Evolutionary conservation across 2,329 filamentous ascomycete species (phyloP), one percentile per base, ranked within the genome.

Genomic region (Nemania sp.): DNA sequence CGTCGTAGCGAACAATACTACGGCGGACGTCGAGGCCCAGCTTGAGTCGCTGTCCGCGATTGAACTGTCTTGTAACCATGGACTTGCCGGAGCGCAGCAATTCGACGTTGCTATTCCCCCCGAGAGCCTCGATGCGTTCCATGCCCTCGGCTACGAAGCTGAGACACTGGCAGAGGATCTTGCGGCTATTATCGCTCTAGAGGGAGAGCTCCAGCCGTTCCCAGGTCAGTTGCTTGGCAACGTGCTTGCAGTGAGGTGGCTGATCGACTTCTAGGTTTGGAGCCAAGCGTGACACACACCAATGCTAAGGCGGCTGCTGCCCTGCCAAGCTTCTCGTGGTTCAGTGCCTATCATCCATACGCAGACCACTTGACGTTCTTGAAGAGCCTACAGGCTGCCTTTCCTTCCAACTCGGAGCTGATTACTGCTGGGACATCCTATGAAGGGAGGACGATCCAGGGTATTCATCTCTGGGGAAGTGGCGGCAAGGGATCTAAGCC

Each of bases 361-460:
- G 71, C 69, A 6, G 79, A 82, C 57, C 80, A 84, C 59, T 51
- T 80, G 45, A 67, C 71, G 8, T 83, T 75, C 61, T 68, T 80
- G 54, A 67, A 70, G 7, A 75, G 78, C 58, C 67, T 84, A 14
- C 73, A 75, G 46, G 69, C 72, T 2, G 65, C 70, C 3, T 78
- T 78, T 60, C 73, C 80, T 3, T 61, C 64, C 3, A 76, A 79
- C 56, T 74, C 79, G 14, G 76, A 80, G 62, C 71, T 80, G 45
- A 72, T 81, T 42, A 73, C 70, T 6, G 68, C 75, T 9, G 80
- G 80, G 4, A 72, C 67, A 5, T 80, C 78, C 2, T 70, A 72
- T 33, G 66, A 78, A 52, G 76, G 76, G 3, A 71, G 76, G 23
- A 56, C 68, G 54, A 89, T 91, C 42, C 81, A 82, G 12, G 88